Percentiles rank a stretch among this genome's conserved stretches.
phyloP scores from a whole-genome alignment of 2,329 filamentous ascomycete species.

The Cytospora leucostoma region DNA sequence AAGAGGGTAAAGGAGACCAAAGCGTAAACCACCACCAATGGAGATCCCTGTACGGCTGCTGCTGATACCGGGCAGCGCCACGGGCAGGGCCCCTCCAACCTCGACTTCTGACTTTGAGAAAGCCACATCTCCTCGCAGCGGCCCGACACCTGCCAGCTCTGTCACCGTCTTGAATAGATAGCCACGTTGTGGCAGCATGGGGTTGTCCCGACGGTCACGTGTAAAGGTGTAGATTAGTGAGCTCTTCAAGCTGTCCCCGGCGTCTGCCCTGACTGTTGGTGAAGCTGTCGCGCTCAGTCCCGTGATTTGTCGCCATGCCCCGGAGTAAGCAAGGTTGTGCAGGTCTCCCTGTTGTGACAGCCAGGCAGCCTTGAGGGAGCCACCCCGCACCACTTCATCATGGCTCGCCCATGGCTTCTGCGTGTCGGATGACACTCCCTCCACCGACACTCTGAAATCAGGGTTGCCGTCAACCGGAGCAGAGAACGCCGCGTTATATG shows the following conservation, averaged over 20 bases:
- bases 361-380: slow-evolving; percentile 76
- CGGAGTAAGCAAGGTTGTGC: slow-evolving; percentile 79
- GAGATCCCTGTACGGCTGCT: slow-evolving; percentile 72
- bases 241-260: slow-evolving; percentile 89
- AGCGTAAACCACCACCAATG: slow-evolving; percentile 77
- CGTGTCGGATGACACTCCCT: slow-evolving; percentile 79
- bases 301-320: slow-evolving; percentile 86
- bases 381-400: slow-evolving; percentile 83
- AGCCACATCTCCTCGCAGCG: slow-evolving; percentile 83
- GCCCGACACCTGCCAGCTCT: slow-evolving; percentile 86
- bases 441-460: slow-evolving; percentile 74
- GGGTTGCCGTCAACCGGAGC: slow-evolving; percentile 84
- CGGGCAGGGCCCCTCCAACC: slow-evolving; percentile 71
- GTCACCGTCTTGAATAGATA: slow-evolving; percentile 76
- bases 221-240: slow-evolving; percentile 80
- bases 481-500: slow-evolving; percentile 84
- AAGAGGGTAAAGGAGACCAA: slow-evolving; percentile 82
- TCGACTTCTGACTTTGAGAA: slow-evolving; percentile 93
- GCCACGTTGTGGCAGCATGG: slow-evolving; percentile 79
- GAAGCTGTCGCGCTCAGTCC: slow-evolving; percentile 74
- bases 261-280: slow-evolving; percentile 78
- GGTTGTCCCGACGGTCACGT: slow-evolving; percentile 79
- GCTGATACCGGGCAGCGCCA: slow-evolving; percentile 68
- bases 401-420: slow-evolving; percentile 93
- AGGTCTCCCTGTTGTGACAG: slow-evolving; percentile 62